Evolutionary conservation across 768 basidiomycete species (phyloP), one percentile per base, ranked within the genome.

Genomic region (Leccinum truebloodii): DNA sequence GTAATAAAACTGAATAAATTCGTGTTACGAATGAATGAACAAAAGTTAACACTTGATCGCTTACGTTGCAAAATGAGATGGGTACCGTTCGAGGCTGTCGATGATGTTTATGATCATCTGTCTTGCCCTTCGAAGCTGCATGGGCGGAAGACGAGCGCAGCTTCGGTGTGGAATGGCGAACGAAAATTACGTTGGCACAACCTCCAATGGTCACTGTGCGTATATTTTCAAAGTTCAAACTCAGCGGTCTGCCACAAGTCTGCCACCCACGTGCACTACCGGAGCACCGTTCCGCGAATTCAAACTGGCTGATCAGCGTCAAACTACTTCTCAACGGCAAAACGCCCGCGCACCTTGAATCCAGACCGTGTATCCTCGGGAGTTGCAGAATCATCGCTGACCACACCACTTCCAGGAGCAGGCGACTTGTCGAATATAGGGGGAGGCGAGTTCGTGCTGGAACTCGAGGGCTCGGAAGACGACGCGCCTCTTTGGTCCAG

Each of bases 281-380:
- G 39, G 39, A 39, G 37, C 16, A 18, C 18, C 39, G 39, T 7
- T 39, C 39, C 18, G 39, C 18, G 39, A 18, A 18, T 39, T 18
- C 8, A 39, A 39, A 18, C 39, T 1, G 16, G 16, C 12, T 34
- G 32, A 22, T 24, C 24, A 24, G 24, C 24, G 18, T 41, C 30
- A 34, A 44, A 39, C n/a, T 30, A 28, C 8, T 32, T 55, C 4
- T 10, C 58, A 24, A 26, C 20, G 20, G 20, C 12, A 35, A 39
- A 20, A 2, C 24, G 49, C 16, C 59, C 18, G 68, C 79, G 50
- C 60, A 89, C 91, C 82, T 88, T 92, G 56, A 94, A 79, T 70
- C 93, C 92, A 5, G 86, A 80, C 92, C 92, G 93, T 7, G 88
- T 87, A 62, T 92, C 91, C 59, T 92, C 91, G 1, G 81, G 77